phyloP scores from a whole-genome alignment of 2,329 filamentous ascomycete species.

The Xylaria sp. region DNA sequence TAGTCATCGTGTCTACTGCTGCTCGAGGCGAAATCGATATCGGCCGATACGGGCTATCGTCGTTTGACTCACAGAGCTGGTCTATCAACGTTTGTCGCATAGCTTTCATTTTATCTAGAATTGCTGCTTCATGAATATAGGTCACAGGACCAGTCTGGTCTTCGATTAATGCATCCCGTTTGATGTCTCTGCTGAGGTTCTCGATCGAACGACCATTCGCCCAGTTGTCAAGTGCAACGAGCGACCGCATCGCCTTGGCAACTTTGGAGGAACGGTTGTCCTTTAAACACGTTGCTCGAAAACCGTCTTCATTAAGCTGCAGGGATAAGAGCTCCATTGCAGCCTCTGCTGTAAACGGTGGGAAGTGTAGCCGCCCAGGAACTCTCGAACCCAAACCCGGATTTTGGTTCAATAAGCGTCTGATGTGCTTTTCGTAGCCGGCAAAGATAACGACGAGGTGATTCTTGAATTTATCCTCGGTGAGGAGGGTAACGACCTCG shows the following conservation, averaged over 20 bases:
- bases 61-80: not conserved
- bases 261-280: not conserved
- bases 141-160: not conserved
- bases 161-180: not conserved
- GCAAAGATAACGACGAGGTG: constrained; percentile 19
- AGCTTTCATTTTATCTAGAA: constrained; percentile 5
- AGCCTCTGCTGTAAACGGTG: constrained; percentile 7
- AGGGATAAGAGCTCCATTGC: constrained; percentile 15
- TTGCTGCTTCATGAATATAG: not conserved
- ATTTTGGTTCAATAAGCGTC: constrained; percentile 31
- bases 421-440: constrained; percentile 24
- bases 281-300: constrained; percentile 1
- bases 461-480: constrained; percentile 22
- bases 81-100: constrained; percentile 8
- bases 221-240: constrained; percentile 18
- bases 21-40: not conserved
- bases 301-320: constrained; percentile 17
- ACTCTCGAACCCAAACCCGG: constrained; percentile 33
- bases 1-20: not conserved
- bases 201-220: constrained; percentile 30
- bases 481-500: constrained; percentile 13
- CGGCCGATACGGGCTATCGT: not conserved
- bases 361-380: constrained; percentile 29
- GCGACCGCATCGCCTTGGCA: constrained; percentile 5
- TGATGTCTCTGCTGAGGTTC: constrained; percentile 23